Evolutionary conservation across 768 basidiomycete species (phyloP).

Genomic region (Lactarius akahatsu): DNA sequence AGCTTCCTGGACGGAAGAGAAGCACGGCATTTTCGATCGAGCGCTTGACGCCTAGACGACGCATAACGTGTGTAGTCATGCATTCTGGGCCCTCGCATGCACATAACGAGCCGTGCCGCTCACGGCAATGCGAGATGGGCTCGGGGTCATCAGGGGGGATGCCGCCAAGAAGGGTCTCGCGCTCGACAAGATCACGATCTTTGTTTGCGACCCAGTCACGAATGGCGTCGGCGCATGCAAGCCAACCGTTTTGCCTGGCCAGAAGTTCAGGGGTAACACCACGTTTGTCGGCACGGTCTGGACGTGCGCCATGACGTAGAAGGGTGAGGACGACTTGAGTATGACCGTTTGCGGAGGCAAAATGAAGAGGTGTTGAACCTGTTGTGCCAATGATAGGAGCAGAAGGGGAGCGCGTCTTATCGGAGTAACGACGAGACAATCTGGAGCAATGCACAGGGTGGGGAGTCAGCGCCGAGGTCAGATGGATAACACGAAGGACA

Average conservation of each 20-base stretch:
- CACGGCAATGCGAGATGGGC: slow-evolving; percentile 40
- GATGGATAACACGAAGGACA: slow-evolving; percentile 6
- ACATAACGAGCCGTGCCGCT: slow-evolving; percentile 23
- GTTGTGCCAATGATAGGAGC: slow-evolving; percentile 74
- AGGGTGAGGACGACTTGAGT: slow-evolving; percentile 72
- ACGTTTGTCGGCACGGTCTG: slow-evolving; percentile 85
- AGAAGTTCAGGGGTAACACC: slow-evolving; percentile 85
- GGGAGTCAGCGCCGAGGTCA: slow-evolving; percentile 2
- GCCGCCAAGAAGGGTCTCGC: slow-evolving; percentile 33
- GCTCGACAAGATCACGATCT: slow-evolving; percentile 59
- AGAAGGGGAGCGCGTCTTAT: slow-evolving; percentile 62
- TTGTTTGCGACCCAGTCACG: slow-evolving; percentile 64
- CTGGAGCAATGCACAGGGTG: slow-evolving; percentile 37
- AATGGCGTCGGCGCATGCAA: slow-evolving; percentile 72
- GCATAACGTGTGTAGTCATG: slow-evolving; percentile 15
- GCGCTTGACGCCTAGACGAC: slow-evolving; percentile 66
- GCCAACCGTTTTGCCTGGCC: slow-evolving; percentile 77
- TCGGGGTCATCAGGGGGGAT: slow-evolving; percentile 33
- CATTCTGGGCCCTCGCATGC: slow-evolving; percentile 20
- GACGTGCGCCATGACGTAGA: slow-evolving; percentile 79
- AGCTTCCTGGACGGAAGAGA: slow-evolving; percentile 17
- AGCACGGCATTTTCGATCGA: slow-evolving; percentile 66
- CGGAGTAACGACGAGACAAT: slow-evolving; percentile 71
- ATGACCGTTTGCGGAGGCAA: slow-evolving; percentile 95
- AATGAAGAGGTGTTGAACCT: slow-evolving; percentile 95